Evolutionary conservation across 441 rosid genomes (phyloP), one percentile per base, ranked within the genome.

Genomic region (Manihot esculenta): DNA sequence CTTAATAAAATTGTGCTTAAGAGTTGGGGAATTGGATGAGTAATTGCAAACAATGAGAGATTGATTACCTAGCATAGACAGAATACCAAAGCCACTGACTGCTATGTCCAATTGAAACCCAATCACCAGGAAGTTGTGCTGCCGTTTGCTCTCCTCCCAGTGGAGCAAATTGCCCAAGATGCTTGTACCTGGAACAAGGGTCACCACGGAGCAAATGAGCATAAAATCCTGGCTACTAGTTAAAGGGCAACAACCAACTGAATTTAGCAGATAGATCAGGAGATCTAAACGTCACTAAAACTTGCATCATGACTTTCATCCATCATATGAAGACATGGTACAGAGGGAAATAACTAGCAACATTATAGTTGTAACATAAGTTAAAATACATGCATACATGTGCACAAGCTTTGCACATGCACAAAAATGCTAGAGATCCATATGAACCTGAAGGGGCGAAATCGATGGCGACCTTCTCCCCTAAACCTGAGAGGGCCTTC

Each of bases 401-500:
- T 17, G 30, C 17, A 13, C 24, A 45, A 27, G 55, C 10, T 30
- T 38, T 15, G 30, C 10, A 30, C 2, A 6, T 41, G 57, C 24
- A 48, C 10, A 53, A 66, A 21, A 68, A 14, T 13, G 11, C 23
- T 23, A 14, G 27, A 56, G 68, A 44, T 8, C 3, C 7, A 9
- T 21, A 51, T 24, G 10, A 64, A 93, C 99, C 97, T 88, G 74
- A 96, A 96, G 60, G 99, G 99, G 38, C 72, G 93, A 81, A 93
- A 93, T 56, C 97, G 89, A 66, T 96, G 98, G 74, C 97, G 98
- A 66, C 99, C 99, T 69, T 86, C 86, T 82, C 85, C 97, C 79
- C 97, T 89, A 85, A 93, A 87, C 79, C 98, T 85, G 54, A 92
- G 66, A 64, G 99, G 99, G 33, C 99, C 99, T 88, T 96, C 96